Evolutionary conservation across 2,329 filamentous ascomycete genomes (phyloP).

Genomic region (Aspergillus latus): DNA sequence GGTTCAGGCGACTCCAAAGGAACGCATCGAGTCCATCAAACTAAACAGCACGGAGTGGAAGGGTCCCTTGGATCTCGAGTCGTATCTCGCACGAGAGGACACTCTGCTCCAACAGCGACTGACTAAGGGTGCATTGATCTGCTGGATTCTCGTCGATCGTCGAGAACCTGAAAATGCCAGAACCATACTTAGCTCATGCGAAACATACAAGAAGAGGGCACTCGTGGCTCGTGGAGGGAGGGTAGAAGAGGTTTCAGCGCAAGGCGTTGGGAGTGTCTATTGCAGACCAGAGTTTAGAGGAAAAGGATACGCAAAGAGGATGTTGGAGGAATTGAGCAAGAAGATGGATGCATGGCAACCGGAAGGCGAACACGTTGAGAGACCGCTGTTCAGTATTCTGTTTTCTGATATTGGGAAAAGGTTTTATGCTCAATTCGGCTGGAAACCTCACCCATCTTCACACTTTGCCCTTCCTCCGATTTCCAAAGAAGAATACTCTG

Average conservation of each 20-base stretch:
- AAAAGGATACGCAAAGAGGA: constrained; percentile 72
- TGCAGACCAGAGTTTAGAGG: constrained; percentile 66
- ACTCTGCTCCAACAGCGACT: constrained; percentile 53
- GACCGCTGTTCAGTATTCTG: constrained; percentile 69
- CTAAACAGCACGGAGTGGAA: constrained; percentile 60
- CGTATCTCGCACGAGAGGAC: constrained; percentile 60
- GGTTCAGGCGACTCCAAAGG: constrained; percentile 55
- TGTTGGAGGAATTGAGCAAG: constrained; percentile 67
- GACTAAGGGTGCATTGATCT: constrained; percentile 56
- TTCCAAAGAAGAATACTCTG: constrained; percentile 23
- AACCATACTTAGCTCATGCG: constrained; percentile 58
- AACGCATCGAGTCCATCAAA: constrained; percentile 53
- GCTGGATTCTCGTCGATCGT: constrained; percentile 60
- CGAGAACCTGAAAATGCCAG: constrained; percentile 39
- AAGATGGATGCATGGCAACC: constrained; percentile 55
- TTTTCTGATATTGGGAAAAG: constrained; percentile 83
- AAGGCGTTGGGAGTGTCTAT: constrained; percentile 81
- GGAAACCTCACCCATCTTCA: constrained; percentile 70
- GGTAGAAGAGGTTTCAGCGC: constrained; percentile 58
- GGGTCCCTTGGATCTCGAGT: constrained; percentile 54
- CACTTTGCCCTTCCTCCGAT: constrained; percentile 65
- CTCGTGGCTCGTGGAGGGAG: constrained; percentile 51
- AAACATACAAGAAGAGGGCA: constrained; percentile 50
- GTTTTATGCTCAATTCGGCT: constrained; percentile 77
- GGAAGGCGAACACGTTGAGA: constrained; percentile 40